These are phyloP conservation scores for Solanum sejunctum DNA, from an alignment of 257 asterid species.

Conservation along the genomic window DNA sequence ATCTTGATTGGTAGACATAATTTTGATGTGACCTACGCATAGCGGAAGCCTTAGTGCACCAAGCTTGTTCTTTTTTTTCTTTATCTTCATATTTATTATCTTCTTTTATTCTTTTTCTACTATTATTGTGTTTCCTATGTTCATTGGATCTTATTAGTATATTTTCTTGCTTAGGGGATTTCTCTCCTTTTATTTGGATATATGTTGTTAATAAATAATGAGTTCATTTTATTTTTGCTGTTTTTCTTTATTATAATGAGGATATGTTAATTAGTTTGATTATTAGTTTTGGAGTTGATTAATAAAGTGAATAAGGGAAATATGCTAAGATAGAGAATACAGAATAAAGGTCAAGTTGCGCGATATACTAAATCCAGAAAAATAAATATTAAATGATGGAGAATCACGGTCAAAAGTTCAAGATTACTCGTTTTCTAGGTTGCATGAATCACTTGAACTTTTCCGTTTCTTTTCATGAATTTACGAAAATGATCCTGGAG, in stretches of 20 bases:
- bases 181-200: not conserved
- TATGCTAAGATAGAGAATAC: not conserved
- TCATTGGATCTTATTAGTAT: not conserved
- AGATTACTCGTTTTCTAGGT: too few species aligned
- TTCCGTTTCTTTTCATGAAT: not conserved
- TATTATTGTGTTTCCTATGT: not conserved
- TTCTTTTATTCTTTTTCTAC: not conserved
- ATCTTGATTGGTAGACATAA: conserved; percentile 50
- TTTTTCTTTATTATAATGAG: not conserved
- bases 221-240: not conserved
- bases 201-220: not conserved
- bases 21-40: too few species aligned
- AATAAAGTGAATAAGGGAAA: not conserved
- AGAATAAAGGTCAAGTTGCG: too few species aligned
- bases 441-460: not conserved
- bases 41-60: too few species aligned
- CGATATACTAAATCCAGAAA: too few species aligned
- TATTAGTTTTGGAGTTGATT: not conserved
- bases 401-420: not conserved
- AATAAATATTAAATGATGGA: too few species aligned
- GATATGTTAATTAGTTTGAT: not conserved
- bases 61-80: not conserved
- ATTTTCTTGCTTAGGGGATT: not conserved
- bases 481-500: not conserved
- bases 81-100: not conserved